Conservation (phyloP, 2,329 filamentous ascomycete species). For the Fusarium subtropicale region DNA sequence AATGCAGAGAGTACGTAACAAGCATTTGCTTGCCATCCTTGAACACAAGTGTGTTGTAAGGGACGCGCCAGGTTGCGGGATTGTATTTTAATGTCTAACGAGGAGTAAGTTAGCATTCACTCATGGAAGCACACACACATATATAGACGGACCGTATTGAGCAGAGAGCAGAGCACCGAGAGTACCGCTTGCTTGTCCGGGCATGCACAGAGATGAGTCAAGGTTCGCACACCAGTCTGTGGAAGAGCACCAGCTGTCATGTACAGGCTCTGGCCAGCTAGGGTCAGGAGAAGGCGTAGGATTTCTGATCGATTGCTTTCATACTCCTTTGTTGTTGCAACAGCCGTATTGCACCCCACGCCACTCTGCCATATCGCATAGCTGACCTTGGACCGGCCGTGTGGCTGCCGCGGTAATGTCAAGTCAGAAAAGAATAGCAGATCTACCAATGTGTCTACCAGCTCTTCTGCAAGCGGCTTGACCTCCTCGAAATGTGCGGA, state of each 20-base stretch:
- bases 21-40: conserved; percentile 91
- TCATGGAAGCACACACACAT: not conserved
- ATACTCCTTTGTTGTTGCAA: conserved; percentile 89
- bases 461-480: conserved; percentile 89
- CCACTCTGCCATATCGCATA: conserved; percentile 99
- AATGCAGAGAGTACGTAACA: conserved; percentile 90
- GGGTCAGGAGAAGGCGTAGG: conserved; percentile 82
- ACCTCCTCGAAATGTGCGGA: conserved; percentile 79
- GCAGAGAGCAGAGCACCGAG: conserved; percentile 87
- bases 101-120: conserved; percentile 27
- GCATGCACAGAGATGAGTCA: conserved; percentile 90
- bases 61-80: conserved; percentile 90
- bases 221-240: conserved; percentile 81
- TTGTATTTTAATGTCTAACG: conserved; percentile 93
- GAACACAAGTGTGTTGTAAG: conserved; percentile 92
- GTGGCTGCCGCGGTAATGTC: conserved; percentile 79
- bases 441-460: conserved; percentile 90
- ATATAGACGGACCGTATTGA: conserved; percentile 80
- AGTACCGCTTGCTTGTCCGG: conserved; percentile 92
- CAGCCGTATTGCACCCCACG: conserved; percentile 91
- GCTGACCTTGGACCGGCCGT: conserved; percentile 81
- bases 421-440: conserved; percentile 92
- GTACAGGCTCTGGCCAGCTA: conserved; percentile 95
- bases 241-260: conserved; percentile 83
- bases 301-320: conserved; percentile 95